Conservation (phyloP, 495 filamentous ascomycete species). For the Penicillium salamii region DNA sequence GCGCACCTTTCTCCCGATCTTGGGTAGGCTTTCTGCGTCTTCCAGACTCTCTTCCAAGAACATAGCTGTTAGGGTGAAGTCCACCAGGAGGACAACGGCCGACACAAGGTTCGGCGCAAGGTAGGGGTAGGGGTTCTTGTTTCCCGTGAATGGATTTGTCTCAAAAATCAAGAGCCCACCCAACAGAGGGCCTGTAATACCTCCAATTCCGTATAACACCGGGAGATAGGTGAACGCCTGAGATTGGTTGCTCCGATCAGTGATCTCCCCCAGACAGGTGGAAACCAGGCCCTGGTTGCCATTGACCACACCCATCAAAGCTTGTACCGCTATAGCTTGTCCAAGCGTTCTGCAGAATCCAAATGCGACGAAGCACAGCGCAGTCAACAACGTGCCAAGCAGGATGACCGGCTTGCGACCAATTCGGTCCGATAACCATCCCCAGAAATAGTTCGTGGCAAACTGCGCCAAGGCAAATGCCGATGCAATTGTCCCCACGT, state of each 20-base stretch:
- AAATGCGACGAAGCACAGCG: conserved; percentile 78
- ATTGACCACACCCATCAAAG: conserved; percentile 87
- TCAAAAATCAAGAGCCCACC: conserved; percentile 77
- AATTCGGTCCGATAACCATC: conserved; percentile 81
- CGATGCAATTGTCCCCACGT: conserved; percentile 86
- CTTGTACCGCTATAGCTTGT: conserved; percentile 82
- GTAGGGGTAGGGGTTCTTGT: conserved; percentile 70
- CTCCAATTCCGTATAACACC: conserved; percentile 87
- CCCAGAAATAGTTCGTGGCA: conserved; percentile 90
- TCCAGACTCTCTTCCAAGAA: conserved; percentile 90
- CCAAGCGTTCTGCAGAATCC: conserved; percentile 80
- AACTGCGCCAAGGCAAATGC: conserved; percentile 91
- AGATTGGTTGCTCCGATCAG: conserved; percentile 90
- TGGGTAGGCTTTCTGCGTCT: conserved; percentile 61
- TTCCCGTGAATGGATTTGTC: conserved; percentile 49
- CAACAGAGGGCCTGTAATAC: conserved; percentile 85
- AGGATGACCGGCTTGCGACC: conserved; percentile 94
- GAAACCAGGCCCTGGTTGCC: conserved; percentile 87
- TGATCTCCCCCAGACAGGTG: conserved; percentile 92
- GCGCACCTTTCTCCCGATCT: conserved; percentile 54
- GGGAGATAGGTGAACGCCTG: conserved; percentile 89
- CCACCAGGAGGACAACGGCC: conserved; percentile 65
- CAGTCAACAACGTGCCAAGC: conserved; percentile 77
- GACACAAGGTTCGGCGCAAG: conserved; percentile 78
- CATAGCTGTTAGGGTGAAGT: conserved; percentile 67